Evolutionary conservation across 2,329 filamentous ascomycete genomes (phyloP).

Genomic region (Exserohilum turcica): DNA sequence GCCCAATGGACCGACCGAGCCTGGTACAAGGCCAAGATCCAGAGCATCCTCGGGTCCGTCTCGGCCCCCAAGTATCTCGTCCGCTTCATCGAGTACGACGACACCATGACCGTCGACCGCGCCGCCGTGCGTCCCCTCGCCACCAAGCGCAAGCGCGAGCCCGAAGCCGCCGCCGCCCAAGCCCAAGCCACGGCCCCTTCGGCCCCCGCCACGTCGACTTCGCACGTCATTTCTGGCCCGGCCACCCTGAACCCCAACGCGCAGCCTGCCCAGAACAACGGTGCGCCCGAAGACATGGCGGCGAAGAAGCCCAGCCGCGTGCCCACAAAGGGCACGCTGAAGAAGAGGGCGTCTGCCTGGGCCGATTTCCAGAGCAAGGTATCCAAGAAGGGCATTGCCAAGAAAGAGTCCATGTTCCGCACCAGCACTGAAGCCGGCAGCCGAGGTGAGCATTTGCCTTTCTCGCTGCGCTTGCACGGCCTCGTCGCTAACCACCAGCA

Average conservation of each 20-base stretch:
- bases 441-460: constrained; percentile 75
- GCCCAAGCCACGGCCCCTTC: constrained; percentile 46
- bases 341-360: constrained; percentile 92
- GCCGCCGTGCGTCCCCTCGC: constrained; percentile 41
- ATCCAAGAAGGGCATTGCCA: constrained; percentile 65
- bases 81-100: constrained; percentile 91
- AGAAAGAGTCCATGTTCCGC: constrained; percentile 97
- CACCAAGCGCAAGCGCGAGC: constrained; percentile 71
- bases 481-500: constrained; percentile 50
- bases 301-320: constrained; percentile 75
- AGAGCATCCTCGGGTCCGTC: constrained; percentile 90
- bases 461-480: no score
- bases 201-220: constrained; percentile 47
- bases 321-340: constrained; percentile 89
- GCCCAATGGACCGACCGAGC: constrained; percentile 91
- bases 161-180: constrained; percentile 72
- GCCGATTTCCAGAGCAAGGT: constrained; percentile 84
- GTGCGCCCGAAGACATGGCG: constrained; percentile 64
- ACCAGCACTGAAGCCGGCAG: constrained; percentile 86
- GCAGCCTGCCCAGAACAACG: constrained; percentile 67
- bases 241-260: constrained; percentile 69
- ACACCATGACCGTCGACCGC: constrained; percentile 75
- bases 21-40: constrained; percentile 92
- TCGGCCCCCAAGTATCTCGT: constrained; percentile 91
- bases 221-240: constrained; percentile 66